Percentiles rank a stretch among this genome's conserved stretches.
phyloP scores from a whole-genome alignment of 331 rosid species.

The Arachis monticola region DNA sequence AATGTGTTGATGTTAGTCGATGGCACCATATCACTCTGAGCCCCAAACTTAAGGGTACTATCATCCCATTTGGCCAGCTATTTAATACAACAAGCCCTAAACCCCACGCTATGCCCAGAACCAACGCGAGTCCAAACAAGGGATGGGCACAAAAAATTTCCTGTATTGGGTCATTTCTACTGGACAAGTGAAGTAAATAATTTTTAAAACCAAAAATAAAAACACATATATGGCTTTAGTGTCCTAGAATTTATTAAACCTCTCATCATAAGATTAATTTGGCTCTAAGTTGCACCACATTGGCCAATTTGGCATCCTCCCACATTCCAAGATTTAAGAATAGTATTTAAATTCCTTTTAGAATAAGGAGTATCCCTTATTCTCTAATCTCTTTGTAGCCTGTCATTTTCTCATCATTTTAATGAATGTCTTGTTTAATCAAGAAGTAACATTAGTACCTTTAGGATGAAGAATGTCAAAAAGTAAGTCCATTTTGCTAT shows the following conservation, averaged over 20 bases:
- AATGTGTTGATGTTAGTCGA: not conserved
- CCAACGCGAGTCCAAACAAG: not conserved
- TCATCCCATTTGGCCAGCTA: conserved; percentile 18
- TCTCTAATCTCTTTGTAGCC: conserved; percentile 25
- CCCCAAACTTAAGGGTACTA: conserved; percentile 18
- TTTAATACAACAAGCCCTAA: not conserved
- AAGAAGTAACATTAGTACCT: not conserved
- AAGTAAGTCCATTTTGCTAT: not conserved
- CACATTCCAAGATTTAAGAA: conserved; percentile 18
- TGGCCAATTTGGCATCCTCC: conserved; percentile 24
- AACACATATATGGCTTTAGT: not conserved
- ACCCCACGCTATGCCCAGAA: not conserved
- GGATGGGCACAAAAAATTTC: conserved; percentile 2
- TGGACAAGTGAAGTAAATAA: not conserved
- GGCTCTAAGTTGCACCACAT: conserved; percentile 28
- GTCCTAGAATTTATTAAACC: conserved; percentile 17
- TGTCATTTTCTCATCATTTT: conserved; percentile 10
- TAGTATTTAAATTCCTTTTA: conserved; percentile 5
- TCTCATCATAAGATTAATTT: not conserved
- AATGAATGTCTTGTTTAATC: not conserved
- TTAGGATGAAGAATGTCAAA: conserved; percentile 17
- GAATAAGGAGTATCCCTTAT: not conserved
- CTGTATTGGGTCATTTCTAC: conserved; percentile 9
- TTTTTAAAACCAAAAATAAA: conserved; percentile 3
- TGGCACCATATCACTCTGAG: not conserved